These are phyloP conservation scores for Gastrolobium villosum DNA, from an alignment of 306 rosid species.

Conservation along the genomic window DNA sequence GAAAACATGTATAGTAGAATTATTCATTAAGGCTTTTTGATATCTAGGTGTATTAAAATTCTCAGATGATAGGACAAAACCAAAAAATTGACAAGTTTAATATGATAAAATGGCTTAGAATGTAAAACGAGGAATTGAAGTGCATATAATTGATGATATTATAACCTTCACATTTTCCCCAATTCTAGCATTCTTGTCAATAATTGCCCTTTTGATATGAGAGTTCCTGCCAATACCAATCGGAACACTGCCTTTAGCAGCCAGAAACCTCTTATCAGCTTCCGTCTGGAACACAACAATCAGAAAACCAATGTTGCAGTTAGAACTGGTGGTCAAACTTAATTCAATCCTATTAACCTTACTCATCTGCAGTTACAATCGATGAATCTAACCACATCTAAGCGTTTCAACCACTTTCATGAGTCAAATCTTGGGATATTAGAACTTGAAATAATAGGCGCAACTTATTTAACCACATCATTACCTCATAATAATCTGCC, in stretches of 20 bases:
- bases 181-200: slow-evolving; percentile 97
- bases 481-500: slow-evolving; percentile 98
- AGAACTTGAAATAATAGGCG: slow-evolving; percentile 1
- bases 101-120: not conserved
- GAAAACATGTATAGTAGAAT: not conserved
- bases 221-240: slow-evolving; percentile 92
- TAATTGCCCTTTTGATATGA: slow-evolving; percentile 95
- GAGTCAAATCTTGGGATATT: slow-evolving; percentile 10
- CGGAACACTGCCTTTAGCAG: slow-evolving; percentile 91
- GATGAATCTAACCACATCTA: slow-evolving; percentile 1
- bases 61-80: slow-evolving; percentile 5
- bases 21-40: not conserved
- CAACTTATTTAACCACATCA: slow-evolving; percentile 9
- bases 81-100: not conserved
- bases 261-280: slow-evolving; percentile 83
- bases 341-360: slow-evolving; percentile 9
- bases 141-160: slow-evolving; percentile 1
- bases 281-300: slow-evolving; percentile 69
- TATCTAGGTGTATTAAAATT: not conserved
- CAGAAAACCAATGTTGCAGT: slow-evolving; percentile 40
- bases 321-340: slow-evolving; percentile 20
- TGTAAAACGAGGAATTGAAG: not conserved
- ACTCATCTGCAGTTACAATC: not conserved
- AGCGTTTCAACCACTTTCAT: slow-evolving; percentile 25
- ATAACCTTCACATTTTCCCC: slow-evolving; percentile 91